phyloP scores from a whole-genome alignment of 345 rosid species.

The Kernera saxatilis region DNA sequence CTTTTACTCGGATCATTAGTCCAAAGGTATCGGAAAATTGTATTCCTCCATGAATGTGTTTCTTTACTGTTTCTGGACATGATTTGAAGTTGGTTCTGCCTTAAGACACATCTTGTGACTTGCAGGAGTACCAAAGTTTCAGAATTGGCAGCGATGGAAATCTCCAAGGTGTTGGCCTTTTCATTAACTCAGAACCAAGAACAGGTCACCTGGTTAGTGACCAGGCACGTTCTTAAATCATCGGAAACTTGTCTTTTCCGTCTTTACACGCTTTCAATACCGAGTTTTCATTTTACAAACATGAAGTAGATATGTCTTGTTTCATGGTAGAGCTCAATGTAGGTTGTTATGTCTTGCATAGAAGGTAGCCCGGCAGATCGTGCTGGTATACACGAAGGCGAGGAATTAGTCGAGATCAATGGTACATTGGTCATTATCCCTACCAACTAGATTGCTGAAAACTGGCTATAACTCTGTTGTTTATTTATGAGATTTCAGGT shows the following conservation, averaged over 20 bases:
- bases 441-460: not conserved
- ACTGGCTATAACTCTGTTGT: not conserved
- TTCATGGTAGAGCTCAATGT: conserved; percentile 30
- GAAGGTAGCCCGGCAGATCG: conserved; percentile 91
- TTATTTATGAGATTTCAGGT: conserved; percentile 40
- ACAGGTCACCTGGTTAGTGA: conserved; percentile 80
- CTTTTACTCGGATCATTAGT: conserved; percentile 80
- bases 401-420: conserved; percentile 79
- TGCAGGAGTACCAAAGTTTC: conserved; percentile 83
- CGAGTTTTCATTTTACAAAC: not conserved
- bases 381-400: conserved; percentile 82
- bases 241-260: too few relatives aligned
- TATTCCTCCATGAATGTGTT: not conserved
- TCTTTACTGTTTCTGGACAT: not conserved
- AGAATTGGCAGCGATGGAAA: conserved; percentile 87
- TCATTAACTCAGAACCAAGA: conserved; percentile 66
- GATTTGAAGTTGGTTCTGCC: not conserved
- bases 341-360: conserved; percentile 79
- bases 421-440: conserved; percentile 40
- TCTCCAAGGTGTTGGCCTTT: conserved; percentile 88
- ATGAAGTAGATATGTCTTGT: conserved; percentile 11
- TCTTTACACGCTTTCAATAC: too few relatives aligned
- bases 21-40: conserved; percentile 52
- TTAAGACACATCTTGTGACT: not conserved
- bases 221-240: too few relatives aligned